phyloP scores from a whole-genome alignment of 2,329 filamentous ascomycete species.

The Knufia petricola region DNA sequence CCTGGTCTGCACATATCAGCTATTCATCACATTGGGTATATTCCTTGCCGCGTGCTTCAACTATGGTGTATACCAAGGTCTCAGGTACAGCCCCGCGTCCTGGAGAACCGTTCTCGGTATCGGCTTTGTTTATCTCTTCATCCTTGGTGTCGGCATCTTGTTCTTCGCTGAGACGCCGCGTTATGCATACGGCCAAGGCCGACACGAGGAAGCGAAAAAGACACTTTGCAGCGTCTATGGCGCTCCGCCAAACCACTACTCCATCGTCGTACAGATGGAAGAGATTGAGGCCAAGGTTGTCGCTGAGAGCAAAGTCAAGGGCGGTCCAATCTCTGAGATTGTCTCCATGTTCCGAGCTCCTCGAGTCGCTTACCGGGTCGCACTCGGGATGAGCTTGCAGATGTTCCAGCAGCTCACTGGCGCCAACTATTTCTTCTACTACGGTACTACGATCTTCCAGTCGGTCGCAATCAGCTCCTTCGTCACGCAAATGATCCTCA shows the following conservation, averaged over 20 bases:
- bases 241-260: constrained; percentile 43
- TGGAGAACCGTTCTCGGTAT: constrained; percentile 46
- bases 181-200: constrained; percentile 48
- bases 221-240: constrained; percentile 48
- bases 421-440: constrained; percentile 30
- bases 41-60: constrained; percentile 40
- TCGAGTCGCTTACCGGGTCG: constrained; percentile 33
- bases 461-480: constrained; percentile 31
- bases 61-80: constrained; percentile 30
- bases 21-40: constrained; percentile 40
- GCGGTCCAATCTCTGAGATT: constrained; percentile 32
- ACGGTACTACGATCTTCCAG: constrained; percentile 22
- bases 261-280: constrained; percentile 41
- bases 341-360: constrained; percentile 39
- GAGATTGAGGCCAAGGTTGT: constrained; percentile 27
- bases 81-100: constrained; percentile 24
- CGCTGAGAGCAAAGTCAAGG: constrained; percentile 41
- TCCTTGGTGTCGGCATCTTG: constrained; percentile 45
- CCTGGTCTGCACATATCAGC: constrained; percentile 37
- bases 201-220: constrained; percentile 40
- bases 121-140: constrained; percentile 45
- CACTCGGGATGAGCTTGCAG: constrained; percentile 39
- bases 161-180: constrained; percentile 49
- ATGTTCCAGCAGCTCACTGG: constrained; percentile 41
- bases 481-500: constrained; percentile 58